These are phyloP conservation scores for Platanus orientalis DNA, from an alignment of 164 flowering plant genomes.

Conservation along the genomic window DNA sequence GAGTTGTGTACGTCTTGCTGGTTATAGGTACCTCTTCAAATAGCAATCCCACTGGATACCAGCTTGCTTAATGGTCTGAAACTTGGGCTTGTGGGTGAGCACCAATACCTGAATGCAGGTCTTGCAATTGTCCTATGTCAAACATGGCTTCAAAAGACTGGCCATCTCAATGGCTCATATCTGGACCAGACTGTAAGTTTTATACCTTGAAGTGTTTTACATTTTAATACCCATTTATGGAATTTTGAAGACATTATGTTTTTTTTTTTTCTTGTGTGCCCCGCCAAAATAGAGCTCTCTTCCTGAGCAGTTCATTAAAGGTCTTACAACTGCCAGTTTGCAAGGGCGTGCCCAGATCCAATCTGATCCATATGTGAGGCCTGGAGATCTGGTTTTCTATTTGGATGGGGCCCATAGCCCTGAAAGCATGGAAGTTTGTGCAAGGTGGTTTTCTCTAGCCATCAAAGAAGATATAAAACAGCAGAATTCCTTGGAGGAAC, in stretches of 20 bases:
- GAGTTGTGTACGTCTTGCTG: slow-evolving; percentile 13
- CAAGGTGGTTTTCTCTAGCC: slow-evolving; percentile 75
- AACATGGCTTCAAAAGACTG: slow-evolving; percentile 77
- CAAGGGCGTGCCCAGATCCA: slow-evolving; percentile 95
- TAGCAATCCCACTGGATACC: slow-evolving; percentile 61
- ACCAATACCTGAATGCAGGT: slow-evolving; percentile 83
- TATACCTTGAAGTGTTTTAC: neutral
- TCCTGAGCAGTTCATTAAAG: slow-evolving; percentile 75
- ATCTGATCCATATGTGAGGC: slow-evolving; percentile 44
- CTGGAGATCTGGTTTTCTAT: slow-evolving; percentile 68
- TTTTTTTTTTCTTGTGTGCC: neutral
- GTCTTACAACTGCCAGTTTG: slow-evolving; percentile 66
- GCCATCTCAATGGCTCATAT: slow-evolving; percentile 46
- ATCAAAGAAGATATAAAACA: slow-evolving; percentile 43
- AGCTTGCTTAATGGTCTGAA: slow-evolving; percentile 56
- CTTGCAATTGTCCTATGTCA: slow-evolving; percentile 77
- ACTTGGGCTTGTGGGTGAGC: slow-evolving; percentile 92
- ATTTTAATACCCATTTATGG: neutral
- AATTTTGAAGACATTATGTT: slow-evolving; percentile 6
- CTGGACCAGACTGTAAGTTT: slow-evolving; percentile 56
- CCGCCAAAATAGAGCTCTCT: slow-evolving; percentile 45
- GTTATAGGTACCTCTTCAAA: slow-evolving; percentile 70
- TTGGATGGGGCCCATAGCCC: slow-evolving; percentile 99
- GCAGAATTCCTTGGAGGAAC: slow-evolving; percentile 14
- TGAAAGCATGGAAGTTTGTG: slow-evolving; percentile 96